These are phyloP conservation scores for Trichosporon faecale DNA, from an alignment of 1,284 basidiomycete genomes.

Conservation along the genomic window DNA sequence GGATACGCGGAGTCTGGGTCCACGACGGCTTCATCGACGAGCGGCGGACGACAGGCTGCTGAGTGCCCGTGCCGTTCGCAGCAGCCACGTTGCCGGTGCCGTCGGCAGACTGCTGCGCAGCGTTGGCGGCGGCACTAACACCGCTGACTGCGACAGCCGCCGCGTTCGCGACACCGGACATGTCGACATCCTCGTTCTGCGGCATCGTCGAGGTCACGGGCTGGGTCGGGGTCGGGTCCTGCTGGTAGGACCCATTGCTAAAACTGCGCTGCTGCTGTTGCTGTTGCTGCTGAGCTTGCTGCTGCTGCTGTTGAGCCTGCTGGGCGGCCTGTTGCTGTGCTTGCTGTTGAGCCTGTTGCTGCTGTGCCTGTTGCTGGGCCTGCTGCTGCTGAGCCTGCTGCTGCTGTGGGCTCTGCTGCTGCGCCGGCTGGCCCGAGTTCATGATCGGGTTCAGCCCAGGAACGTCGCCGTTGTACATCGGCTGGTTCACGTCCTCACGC, in stretches of 20 bases:
- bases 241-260: background rate
- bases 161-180: background rate
- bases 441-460: background rate
- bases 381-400: constrained; percentile 8
- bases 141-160: constrained; percentile 10
- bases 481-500: constrained; percentile 5
- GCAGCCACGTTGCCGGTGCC: background rate
- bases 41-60: constrained; percentile 11
- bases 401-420: background rate
- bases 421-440: constrained; percentile 9
- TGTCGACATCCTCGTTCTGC: constrained; percentile 6
- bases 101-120: background rate
- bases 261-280: constrained; percentile 10
- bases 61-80: constrained; percentile 14
- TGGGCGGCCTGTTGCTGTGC: background rate
- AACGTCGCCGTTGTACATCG: constrained; percentile 13
- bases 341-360: constrained; percentile 11
- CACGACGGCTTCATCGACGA: constrained; percentile 80
- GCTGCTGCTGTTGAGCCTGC: constrained; percentile 1
- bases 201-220: background rate
- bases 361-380: constrained; percentile 10
- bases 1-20: constrained; percentile 78
- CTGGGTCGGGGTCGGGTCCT: background rate
- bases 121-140: constrained; percentile 10
- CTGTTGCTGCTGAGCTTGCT: background rate